Conservation (phyloP, 148 eudicot species). For the Silene latifolia region DNA sequence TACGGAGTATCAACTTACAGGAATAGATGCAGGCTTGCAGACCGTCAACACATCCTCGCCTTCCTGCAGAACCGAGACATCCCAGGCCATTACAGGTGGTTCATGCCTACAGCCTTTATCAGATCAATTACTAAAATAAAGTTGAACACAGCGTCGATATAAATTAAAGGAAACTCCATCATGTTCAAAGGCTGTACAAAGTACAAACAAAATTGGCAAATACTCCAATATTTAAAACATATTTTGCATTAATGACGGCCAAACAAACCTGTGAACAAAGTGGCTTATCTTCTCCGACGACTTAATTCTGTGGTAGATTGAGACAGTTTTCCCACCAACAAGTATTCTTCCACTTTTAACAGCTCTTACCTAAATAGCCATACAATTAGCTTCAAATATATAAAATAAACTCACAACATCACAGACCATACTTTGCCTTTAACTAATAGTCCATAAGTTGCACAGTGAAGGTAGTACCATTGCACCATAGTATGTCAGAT, state of each 20-base stretch:
- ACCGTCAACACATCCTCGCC: conserved; percentile 78
- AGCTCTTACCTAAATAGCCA: conserved; percentile 63
- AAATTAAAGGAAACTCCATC: background rate
- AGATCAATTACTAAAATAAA: conserved; percentile 29
- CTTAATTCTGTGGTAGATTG: conserved; percentile 63
- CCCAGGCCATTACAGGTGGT: conserved; percentile 93
- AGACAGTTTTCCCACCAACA: conserved; percentile 79
- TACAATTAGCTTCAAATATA: conserved; percentile 8
- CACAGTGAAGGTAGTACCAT: background rate
- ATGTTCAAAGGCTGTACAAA: background rate
- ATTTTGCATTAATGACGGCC: background rate
- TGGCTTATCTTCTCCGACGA: conserved; percentile 90
- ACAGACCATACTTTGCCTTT: background rate
- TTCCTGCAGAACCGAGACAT: conserved; percentile 65
- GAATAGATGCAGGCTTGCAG: conserved; percentile 91
- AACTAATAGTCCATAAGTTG: background rate
- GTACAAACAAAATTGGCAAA: background rate
- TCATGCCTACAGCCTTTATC: conserved; percentile 77
- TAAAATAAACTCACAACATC: background rate
- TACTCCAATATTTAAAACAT: background rate
- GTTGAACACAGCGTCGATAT: background rate
- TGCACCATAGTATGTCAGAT: background rate
- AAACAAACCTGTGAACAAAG: conserved; percentile 77
- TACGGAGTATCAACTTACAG: conserved; percentile 47
- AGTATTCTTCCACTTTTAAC: conserved; percentile 92